Evolutionary conservation across 2,329 filamentous ascomycete genomes (phyloP), one percentile per base, ranked within the genome.

Genomic region (Fusarium armeniacum): DNA sequence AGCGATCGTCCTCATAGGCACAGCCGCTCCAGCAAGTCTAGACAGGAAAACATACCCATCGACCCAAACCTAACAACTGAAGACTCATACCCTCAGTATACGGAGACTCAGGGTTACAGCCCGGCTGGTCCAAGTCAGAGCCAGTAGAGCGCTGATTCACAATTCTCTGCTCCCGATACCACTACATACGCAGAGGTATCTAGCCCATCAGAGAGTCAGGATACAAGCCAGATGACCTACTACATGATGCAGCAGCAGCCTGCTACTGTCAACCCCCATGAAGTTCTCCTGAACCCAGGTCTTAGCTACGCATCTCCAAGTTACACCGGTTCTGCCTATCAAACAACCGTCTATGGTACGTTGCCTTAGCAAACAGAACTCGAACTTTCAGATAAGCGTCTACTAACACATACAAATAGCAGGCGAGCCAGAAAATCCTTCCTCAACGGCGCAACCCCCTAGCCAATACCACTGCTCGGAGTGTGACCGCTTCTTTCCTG

Each of bases 71-170:
- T 67, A 9, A 26, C 6, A 4, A 10, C 22, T 3, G 61, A 49
- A 26, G 2, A 35, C 2, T 5, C 32, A 16, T 69, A 44, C 44
- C n/a, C 22, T 5, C 45, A 16, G 6, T 49, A 63, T 1, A 26
- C 36, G 16, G 41, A 62, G 20, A 15, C 50, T 4, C 49, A 58
- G 1, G 22, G 15, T 11, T 54, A 46, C 44, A 16, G 15, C 11
- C 65, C 67, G 38, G 64, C 51, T 46, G 52, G 52, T 62, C 67
- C 73, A 67, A 58, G 47, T 71, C 61, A 72, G 40, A 60, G 53
- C 58, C 70, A 64, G 11, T 74, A 74, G 72, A 67, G 63, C 58
- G 15, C 41, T 32, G 57, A 67, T 61, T 46, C 26, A n/a, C 62
- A 57, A 43, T 41, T 45, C 52, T 54, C 53, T 69, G 65, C 59